phyloP scores from a whole-genome alignment of 176 grass and related monocot species.

The Ensete glaucum region DNA sequence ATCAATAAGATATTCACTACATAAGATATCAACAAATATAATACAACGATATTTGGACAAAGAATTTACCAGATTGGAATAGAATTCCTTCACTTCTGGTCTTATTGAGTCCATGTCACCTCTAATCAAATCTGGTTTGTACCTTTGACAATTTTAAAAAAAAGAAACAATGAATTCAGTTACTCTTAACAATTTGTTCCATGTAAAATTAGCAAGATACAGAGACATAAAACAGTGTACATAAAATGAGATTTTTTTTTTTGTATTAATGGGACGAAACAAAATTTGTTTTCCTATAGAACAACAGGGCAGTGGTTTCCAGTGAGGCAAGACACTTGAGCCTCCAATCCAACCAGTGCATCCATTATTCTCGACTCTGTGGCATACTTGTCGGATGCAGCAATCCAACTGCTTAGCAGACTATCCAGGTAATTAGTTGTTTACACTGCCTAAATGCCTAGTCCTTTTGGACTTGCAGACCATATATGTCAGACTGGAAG shows the following conservation, averaged over 20 bases:
- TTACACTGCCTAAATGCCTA: too few species aligned
- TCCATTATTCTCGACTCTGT: too few species aligned
- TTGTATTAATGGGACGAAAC: background rate
- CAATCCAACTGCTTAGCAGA: too few species aligned
- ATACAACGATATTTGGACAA: background rate
- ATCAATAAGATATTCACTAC: too few species aligned
- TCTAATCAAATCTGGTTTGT: conserved; percentile 54
- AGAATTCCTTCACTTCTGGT: conserved; percentile 80
- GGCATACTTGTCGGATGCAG: too few species aligned
- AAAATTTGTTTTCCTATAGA: background rate
- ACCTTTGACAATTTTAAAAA: background rate
- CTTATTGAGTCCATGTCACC: conserved; percentile 97
- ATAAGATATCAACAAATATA: too few species aligned
- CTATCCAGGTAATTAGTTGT: too few species aligned
- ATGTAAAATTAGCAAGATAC: too few species aligned
- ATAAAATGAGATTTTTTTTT: too few species aligned
- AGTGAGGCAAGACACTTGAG: background rate
- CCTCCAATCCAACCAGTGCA: background rate
- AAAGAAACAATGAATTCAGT: background rate
- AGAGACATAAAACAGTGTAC: too few species aligned
- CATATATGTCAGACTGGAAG: too few species aligned
- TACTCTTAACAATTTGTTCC: background rate
- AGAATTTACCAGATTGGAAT: conserved; percentile 66
- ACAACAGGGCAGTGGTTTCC: background rate
- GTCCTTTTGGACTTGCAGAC: too few species aligned